Evolutionary conservation across 208 protist species (phyloP), one percentile per base, ranked within the genome.

Genomic region (Jaenimonas drosophilae): DNA sequence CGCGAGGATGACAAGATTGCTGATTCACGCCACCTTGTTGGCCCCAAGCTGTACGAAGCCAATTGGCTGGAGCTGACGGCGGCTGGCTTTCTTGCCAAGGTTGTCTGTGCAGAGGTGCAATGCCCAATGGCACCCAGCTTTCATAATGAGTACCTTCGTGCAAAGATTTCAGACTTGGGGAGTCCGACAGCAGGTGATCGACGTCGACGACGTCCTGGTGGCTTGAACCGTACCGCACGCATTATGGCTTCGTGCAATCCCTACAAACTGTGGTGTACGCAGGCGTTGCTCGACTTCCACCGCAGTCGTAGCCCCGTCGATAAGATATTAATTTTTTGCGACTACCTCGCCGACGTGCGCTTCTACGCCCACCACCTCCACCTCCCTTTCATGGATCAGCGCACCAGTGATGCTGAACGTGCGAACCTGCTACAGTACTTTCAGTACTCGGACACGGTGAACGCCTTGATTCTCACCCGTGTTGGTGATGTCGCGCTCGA

Each of bases 1-100:
- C 82, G 91, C 16, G 99, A 99, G 82, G 99, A 99, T 69, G 88
- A 97, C 29, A 90, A 87, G 39, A 99, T 99, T 55, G 73, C 62
- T 14, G 94, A 99, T 56, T 64, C 99, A 4, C 91, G 95, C 7
- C 96, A 96, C 64, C 77, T 99, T n/a, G 97, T 99, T 36, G 98
- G 98, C 0, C 98, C 99, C 19, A 99, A 99, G 61, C 69, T 99
- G 47, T 99, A 99, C 66, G 97, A 99, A 56, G 99, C 98, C 1
- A 99, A 99, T 65, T 99, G 98, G 98, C 82, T 99, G 2, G 96
- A 99, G 52, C 73, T 99, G 16, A 90, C 94, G 17, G 53, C 64
- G 28, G 71, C 73, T 25, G 97, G 97, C 17, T 98, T 96, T 60
- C 84, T 99, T 31, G 98, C 98, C 0, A 72, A 75, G 11, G 98